These are phyloP conservation scores for Termitomyces sp. DNA, from an alignment of 768 basidiomycete genomes.

Conservation along the genomic window DNA sequence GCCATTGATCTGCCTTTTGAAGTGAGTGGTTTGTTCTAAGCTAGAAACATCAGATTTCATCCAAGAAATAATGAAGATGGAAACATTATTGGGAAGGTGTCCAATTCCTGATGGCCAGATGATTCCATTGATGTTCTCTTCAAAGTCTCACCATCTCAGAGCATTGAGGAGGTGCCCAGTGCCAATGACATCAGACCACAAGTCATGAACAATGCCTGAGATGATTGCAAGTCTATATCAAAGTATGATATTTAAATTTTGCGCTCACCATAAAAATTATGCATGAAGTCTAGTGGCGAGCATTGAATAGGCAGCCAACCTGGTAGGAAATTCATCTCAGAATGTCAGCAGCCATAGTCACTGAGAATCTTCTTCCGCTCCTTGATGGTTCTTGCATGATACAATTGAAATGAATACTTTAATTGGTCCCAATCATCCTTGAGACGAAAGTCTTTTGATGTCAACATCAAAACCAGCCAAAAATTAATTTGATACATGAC, in stretches of 20 bases:
- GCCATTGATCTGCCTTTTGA: too few species aligned
- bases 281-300: background rate
- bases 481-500: too few species aligned
- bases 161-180: background rate
- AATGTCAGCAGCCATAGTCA: background rate
- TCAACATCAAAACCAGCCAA: too few species aligned
- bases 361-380: background rate
- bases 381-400: background rate
- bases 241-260: too few species aligned
- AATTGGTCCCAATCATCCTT: background rate
- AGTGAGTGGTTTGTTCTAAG: too few species aligned
- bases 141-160: background rate
- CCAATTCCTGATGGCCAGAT: background rate
- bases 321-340: background rate
- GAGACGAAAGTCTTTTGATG: background rate
- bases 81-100: background rate
- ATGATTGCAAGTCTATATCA: too few species aligned
- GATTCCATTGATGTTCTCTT: background rate
- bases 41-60: too few species aligned
- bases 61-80: background rate
- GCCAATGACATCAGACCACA: background rate
- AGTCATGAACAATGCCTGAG: background rate
- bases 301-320: background rate
- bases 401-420: background rate
- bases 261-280: background rate